A percentile compares a stretch with the other conserved stretches of the same genome.
These are phyloP conservation scores for Cladosporium phlei DNA, from an alignment of 2,329 filamentous ascomycete species.

Conservation along the genomic window DNA sequence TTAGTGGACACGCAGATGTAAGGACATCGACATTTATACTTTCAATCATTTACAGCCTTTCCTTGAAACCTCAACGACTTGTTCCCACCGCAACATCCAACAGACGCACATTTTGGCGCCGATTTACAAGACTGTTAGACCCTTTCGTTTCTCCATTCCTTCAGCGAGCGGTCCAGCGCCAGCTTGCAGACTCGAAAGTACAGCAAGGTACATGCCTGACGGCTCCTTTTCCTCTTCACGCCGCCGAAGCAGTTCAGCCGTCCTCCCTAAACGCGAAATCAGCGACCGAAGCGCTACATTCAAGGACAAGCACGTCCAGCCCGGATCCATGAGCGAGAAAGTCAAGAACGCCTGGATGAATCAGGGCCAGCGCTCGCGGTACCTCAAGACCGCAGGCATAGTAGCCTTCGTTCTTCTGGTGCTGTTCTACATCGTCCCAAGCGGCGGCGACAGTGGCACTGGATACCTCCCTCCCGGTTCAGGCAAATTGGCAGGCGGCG, in stretches of 20 bases:
- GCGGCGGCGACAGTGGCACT: neutral
- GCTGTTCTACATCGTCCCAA: conserved; percentile 52
- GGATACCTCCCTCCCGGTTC: conserved; percentile 1
- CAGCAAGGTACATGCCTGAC: no score
- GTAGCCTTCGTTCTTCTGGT: conserved; percentile 55
- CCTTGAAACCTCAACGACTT: no score
- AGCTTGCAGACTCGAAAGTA: no score
- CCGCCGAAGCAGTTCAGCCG: conserved; percentile 11
- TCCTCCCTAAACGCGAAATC: conserved; percentile 10
- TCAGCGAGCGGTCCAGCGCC: no score
- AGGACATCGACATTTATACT: no score
- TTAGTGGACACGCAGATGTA: no score
- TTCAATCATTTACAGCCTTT: no score
- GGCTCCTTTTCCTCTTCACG: conserved; percentile 9
- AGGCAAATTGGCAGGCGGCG: conserved; percentile 28
- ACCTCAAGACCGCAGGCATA: conserved; percentile 58
- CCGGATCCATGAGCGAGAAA: conserved; percentile 32
- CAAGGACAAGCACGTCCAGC: conserved; percentile 28
- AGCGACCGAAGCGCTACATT: neutral
- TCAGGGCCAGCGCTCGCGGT: conserved; percentile 57
- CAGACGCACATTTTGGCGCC: no score
- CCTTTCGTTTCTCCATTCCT: no score
- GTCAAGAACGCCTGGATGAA: conserved; percentile 52
- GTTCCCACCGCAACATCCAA: no score
- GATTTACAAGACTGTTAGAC: no score